Conservation (phyloP, 805 yeast genomes). For the Tetrapisispora namnaoensis region DNA sequence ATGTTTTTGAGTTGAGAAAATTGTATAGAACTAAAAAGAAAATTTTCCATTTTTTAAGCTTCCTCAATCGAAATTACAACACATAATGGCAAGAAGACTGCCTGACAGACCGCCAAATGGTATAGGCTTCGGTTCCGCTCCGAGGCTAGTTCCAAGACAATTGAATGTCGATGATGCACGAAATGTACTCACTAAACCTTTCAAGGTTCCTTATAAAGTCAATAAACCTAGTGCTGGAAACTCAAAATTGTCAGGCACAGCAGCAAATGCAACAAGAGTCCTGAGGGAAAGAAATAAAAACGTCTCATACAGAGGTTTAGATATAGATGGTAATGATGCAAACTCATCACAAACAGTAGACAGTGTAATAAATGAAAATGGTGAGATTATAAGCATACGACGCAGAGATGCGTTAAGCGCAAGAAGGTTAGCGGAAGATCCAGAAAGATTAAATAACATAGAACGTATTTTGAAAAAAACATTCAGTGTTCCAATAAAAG, state of each 20-base stretch:
- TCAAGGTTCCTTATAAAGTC: slow-evolving; percentile 49
- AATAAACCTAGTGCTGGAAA: slow-evolving; percentile 2
- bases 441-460: slow-evolving; percentile 25
- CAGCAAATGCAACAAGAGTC: slow-evolving; percentile 5
- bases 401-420: slow-evolving; percentile 54
- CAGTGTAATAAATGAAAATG: slow-evolving; percentile 25
- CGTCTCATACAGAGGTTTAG: slow-evolving; percentile 34
- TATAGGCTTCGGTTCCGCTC: slow-evolving; percentile 63
- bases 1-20: no score
- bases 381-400: slow-evolving; percentile 24
- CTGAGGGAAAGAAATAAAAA: slow-evolving; percentile 27
- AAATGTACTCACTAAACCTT: slow-evolving; percentile 51
- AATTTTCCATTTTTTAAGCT: background rate
- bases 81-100: slow-evolving; percentile 30
- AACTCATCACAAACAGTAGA: slow-evolving; percentile 2
- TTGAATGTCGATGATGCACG: slow-evolving; percentile 44
- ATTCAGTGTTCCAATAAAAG: slow-evolving; percentile 55
- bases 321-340: slow-evolving; percentile 18
- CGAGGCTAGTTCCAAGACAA: slow-evolving; percentile 46
- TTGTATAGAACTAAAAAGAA: no score
- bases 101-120: slow-evolving; percentile 38
- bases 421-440: slow-evolving; percentile 37
- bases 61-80: background rate
- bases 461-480: slow-evolving; percentile 37
- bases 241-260: no score